These are phyloP conservation scores for Monilinia aucupariae DNA, from an alignment of 2,329 filamentous ascomycete genomes.

Conservation along the genomic window DNA sequence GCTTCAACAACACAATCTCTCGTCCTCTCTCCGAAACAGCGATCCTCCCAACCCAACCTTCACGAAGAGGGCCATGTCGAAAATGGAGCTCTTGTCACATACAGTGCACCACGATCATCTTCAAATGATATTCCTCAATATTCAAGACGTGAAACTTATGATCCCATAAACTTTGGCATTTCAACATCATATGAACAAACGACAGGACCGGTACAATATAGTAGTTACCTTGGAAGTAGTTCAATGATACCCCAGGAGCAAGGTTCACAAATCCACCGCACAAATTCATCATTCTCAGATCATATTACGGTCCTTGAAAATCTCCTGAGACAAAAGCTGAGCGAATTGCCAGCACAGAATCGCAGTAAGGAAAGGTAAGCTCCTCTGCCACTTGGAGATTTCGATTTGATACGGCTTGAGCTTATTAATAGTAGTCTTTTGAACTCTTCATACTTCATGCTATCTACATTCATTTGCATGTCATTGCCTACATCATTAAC, in stretches of 20 bases:
- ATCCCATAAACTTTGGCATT: neutral
- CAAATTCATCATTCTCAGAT: conserved; percentile 9
- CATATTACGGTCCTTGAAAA: conserved; percentile 10
- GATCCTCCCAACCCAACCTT: neutral
- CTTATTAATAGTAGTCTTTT: conserved; percentile 6
- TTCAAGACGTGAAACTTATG: neutral
- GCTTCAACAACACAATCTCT: neutral
- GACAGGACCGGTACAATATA: conserved; percentile 8
- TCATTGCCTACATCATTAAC: conserved; percentile 5
- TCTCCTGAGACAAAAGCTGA: conserved; percentile 1
- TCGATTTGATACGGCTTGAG: neutral
- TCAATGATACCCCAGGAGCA: neutral
- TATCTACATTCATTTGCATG: conserved; percentile 8
- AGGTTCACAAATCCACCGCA: neutral
- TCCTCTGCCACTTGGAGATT: neutral
- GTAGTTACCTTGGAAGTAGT: conserved; percentile 1
- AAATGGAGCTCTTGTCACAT: neutral
- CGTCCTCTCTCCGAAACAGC: neutral
- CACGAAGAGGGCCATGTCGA: neutral
- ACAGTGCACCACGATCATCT: neutral
- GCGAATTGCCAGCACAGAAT: neutral
- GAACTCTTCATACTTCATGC: conserved; percentile 12
- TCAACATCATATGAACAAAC: conserved; percentile 9
- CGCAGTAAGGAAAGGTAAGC: conserved; percentile 9
- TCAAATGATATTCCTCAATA: conserved; percentile 8